Base-by-base conservation (phyloP, 1,284 basidiomycete species). In the Trametes sp. region DNA sequence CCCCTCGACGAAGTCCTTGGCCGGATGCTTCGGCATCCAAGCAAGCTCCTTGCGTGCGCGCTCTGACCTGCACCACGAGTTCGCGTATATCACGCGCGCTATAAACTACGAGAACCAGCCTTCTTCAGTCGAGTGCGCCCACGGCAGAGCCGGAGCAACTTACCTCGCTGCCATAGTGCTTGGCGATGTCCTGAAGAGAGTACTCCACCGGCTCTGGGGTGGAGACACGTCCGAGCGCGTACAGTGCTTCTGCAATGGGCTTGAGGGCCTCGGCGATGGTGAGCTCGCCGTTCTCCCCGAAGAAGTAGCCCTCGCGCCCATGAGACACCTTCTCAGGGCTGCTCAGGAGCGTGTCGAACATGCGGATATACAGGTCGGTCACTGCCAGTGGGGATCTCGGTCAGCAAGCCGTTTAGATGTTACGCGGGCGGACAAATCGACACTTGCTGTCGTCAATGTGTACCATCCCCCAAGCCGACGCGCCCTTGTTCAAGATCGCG, bases 251-350 rank as follows among this genome's bases (percentile, higher is more conserved):
- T 2, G 75, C 76, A 23, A 82, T 76, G 1, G 73, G 72, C 60
- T 75, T 71, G 4, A 72, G 70, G 11, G 81, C 63, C 14, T 75
- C 69, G 46, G 74, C 70, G 53, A 78, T 63, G 4, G 61, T 70
- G 55, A 79, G 74, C 60, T 82, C 80, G 31, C 78, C 78, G 54
- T 78, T 79, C 62, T 78, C 81, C 11, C 68, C 78, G 68, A 82
- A 81, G 66, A 82, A 82, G 63, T 76, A 82, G 1, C 82, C 82
- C 11, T 79, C 72, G 11, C 73, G 73, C 1, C 82, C 82, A 53
- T 82, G 80, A 14, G 64, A 62, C 50, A 69, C 58, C 23, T 55
- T 61, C 36, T 61, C 58, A 35, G 60, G 52, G 58, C 61, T 56
- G 21, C 33, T 46, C 10, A 65, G 50, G 26, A 63, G 58, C 2